Percentiles rank a stretch among this genome's conserved stretches.
Conservation (phyloP, 371 early-diverging fungal genomes). For the Apophysomyces ossiformis region DNA sequence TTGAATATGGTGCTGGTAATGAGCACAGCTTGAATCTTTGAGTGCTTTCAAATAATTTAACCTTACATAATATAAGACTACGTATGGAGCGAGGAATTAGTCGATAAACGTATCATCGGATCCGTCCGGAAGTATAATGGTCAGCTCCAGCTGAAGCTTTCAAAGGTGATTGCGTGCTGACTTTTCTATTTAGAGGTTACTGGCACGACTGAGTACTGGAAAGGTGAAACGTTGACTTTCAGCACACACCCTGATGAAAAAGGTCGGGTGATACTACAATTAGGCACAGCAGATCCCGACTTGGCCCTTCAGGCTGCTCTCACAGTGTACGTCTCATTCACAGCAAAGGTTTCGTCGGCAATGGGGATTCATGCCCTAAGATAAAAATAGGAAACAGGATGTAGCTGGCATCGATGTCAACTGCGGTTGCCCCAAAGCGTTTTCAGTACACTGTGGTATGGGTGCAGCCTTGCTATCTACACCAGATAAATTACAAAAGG, state of each 20-base stretch:
- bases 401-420: constrained; percentile 92
- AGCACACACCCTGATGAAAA: constrained; percentile 72
- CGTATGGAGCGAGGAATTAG: constrained; percentile 91
- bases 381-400: constrained; percentile 71
- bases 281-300: constrained; percentile 87
- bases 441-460: constrained; percentile 93
- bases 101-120: constrained; percentile 88
- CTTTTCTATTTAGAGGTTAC: constrained; percentile 48
- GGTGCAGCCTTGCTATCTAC: constrained; percentile 90
- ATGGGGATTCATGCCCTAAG: background rate
- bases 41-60: background rate
- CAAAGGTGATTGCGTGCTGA: too few species aligned
- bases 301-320: constrained; percentile 88
- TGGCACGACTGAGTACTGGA: constrained; percentile 72
- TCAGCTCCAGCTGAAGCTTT: constrained; percentile 26
- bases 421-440: constrained; percentile 97
- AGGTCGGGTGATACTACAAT: constrained; percentile 70
- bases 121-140: constrained; percentile 75
- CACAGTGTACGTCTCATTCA: constrained; percentile 60
- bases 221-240: constrained; percentile 62
- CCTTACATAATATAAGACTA: constrained; percentile 59
- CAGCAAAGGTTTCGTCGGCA: background rate
- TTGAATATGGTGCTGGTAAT: constrained; percentile 89
- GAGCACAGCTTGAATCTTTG: background rate
- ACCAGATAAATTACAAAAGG: constrained; percentile 78